Evolutionary conservation across 2,329 filamentous ascomycete genomes (phyloP).

Genomic region (Neofusicoccum ribis): DNA sequence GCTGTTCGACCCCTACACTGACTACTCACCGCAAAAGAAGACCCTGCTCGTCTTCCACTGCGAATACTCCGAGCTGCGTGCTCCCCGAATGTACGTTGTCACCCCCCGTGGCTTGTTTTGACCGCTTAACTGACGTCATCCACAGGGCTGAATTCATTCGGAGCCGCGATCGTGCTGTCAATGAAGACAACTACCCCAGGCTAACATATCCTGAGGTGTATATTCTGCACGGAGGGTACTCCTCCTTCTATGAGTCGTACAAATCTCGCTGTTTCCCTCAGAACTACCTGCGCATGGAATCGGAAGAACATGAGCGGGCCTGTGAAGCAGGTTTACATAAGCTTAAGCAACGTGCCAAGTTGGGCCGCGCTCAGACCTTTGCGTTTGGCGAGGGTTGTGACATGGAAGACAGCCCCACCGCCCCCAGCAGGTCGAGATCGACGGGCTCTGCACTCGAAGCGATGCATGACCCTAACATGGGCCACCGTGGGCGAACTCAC

Average conservation of each 20-base stretch:
- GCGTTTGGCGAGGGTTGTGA: conserved; percentile 75
- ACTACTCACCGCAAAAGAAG: conserved; percentile 58
- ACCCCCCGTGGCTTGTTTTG: background rate
- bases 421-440: conserved; percentile 36
- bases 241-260: conserved; percentile 82
- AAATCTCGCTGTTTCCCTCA: conserved; percentile 84
- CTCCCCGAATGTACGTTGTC: conserved; percentile 74
- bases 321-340: conserved; percentile 95
- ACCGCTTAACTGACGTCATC: conserved; percentile 25
- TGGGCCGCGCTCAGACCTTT: conserved; percentile 88
- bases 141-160: conserved; percentile 80
- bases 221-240: conserved; percentile 95
- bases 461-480: conserved; percentile 21
- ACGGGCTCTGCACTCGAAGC: conserved; percentile 31
- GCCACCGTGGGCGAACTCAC: conserved; percentile 24
- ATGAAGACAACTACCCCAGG: conserved; percentile 80
- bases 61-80: conserved; percentile 96
- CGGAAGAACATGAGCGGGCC: conserved; percentile 84
- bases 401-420: conserved; percentile 65
- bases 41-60: conserved; percentile 93
- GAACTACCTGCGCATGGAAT: conserved; percentile 95
- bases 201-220: conserved; percentile 97
- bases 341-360: conserved; percentile 83
- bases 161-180: conserved; percentile 80
- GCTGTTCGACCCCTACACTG: conserved; percentile 63